phyloP scores from a whole-genome alignment of 129 eudicot genomes.

The Erigeron canadensis region DNA sequence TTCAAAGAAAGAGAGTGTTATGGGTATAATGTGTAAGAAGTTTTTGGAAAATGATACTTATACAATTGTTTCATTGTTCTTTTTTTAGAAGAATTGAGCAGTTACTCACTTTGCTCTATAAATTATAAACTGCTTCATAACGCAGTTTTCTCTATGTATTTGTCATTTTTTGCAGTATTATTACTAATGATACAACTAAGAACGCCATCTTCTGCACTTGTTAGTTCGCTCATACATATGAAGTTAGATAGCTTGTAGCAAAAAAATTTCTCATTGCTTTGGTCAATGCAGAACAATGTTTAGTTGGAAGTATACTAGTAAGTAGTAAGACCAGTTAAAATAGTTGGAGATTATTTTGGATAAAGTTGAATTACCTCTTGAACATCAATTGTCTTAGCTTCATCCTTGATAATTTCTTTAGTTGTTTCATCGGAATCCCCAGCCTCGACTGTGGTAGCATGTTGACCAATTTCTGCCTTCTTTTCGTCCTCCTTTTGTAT shows the following conservation, averaged over 20 bases:
- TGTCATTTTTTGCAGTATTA: neutral
- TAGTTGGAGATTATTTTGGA: slow-evolving; percentile 13
- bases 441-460: no score
- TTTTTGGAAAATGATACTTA: neutral
- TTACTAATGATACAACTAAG: neutral
- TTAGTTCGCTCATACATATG: no score
- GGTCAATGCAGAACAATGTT: no score
- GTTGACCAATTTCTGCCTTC: slow-evolving; percentile 6
- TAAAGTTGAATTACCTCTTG: slow-evolving; percentile 22
- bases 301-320: neutral
- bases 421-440: neutral
- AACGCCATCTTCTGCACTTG: neutral
- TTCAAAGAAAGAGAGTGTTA: neutral
- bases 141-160: neutral
- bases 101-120: neutral
- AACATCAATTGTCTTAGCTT: slow-evolving; percentile 9
- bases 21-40: neutral
- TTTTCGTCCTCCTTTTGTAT: slow-evolving; percentile 5
- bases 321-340: neutral
- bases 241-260: no score
- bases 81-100: neutral
- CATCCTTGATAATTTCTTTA: slow-evolving; percentile 4
- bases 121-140: neutral
- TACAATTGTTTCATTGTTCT: no score
- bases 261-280: no score